Conservation (phyloP, 257 asterid genomes). For the Prunella vulgaris region DNA sequence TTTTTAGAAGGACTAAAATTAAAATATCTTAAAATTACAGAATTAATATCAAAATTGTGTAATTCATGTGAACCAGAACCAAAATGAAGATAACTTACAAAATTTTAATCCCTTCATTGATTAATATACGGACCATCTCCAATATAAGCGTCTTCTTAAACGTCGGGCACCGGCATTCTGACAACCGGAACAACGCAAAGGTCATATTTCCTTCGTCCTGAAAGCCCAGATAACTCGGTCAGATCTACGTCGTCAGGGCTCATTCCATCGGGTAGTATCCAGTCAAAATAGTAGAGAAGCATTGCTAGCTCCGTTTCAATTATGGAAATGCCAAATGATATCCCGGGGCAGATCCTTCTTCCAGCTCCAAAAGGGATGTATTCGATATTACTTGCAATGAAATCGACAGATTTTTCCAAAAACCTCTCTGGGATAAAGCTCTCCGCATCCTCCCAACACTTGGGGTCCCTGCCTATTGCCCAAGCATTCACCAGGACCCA, state of each 20-base stretch:
- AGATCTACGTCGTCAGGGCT: background rate
- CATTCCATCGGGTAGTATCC: conserved; percentile 25
- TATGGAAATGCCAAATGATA: conserved; percentile 9
- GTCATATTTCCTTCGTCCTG: background rate
- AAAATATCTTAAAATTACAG: too few relatives aligned
- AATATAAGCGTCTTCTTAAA: too few relatives aligned
- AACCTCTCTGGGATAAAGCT: conserved; percentile 23
- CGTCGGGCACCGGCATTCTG: background rate
- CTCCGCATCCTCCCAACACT: conserved; percentile 22
- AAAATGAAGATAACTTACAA: too few relatives aligned
- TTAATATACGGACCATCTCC: too few relatives aligned
- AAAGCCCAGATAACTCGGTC: background rate
- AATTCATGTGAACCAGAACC: too few relatives aligned
- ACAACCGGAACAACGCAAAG: background rate
- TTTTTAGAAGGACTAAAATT: too few relatives aligned
- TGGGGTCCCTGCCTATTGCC: conserved; percentile 26
- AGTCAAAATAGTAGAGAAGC: conserved; percentile 27
- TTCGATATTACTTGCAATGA: background rate
- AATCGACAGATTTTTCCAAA: background rate
- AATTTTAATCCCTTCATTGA: too few relatives aligned
- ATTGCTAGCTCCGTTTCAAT: conserved; percentile 16
- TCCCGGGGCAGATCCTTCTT: background rate
- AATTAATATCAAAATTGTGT: too few relatives aligned
- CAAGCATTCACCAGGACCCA: conserved; percentile 20
- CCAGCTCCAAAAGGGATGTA: background rate